phyloP scores from a whole-genome alignment of 225 moss, liverwort and hornwort species.

The Asterella californica region DNA sequence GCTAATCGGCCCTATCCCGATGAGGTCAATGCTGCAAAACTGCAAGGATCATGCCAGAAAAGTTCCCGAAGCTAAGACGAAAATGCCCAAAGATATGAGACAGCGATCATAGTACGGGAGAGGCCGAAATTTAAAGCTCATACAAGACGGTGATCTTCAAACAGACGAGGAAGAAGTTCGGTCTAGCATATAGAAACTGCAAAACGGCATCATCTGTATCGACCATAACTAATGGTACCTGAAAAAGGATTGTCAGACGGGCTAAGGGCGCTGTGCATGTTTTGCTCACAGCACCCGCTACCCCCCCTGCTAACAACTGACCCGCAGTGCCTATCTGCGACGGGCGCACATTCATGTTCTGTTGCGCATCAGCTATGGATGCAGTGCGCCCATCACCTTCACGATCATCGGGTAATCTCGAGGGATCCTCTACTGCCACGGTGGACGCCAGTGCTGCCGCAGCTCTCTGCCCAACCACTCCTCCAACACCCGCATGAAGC shows the following conservation, averaged over 20 bases:
- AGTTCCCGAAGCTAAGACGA: neutral
- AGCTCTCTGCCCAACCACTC: constrained; percentile 30
- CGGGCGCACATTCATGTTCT: constrained; percentile 56
- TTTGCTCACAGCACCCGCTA: constrained; percentile 96
- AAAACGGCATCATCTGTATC: neutral
- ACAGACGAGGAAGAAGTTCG: neutral
- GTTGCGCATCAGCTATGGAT: constrained; percentile 56
- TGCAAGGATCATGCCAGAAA: neutral
- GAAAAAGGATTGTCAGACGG: constrained; percentile 94
- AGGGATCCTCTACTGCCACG: constrained; percentile 43
- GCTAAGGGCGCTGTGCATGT: constrained; percentile 97
- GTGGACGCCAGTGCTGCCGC: constrained; percentile 30
- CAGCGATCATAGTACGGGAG: neutral
- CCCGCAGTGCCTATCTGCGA: constrained; percentile 82
- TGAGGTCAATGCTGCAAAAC: neutral
- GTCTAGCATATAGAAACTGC: neutral
- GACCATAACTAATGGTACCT: constrained; percentile 39
- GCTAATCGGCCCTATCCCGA: neutral
- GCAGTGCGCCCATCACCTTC: constrained; percentile 42
- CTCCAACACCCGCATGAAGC: constrained; percentile 30
- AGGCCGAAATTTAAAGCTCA: neutral
- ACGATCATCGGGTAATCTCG: constrained; percentile 21
- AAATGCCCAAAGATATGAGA: neutral
- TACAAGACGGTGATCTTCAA: neutral
- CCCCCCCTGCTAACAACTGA: constrained; percentile 85